A percentile compares a stretch with the other conserved stretches of the same genome.
phyloP scores from a whole-genome alignment of 805 yeast species.

The Candida sphagnicola region DNA sequence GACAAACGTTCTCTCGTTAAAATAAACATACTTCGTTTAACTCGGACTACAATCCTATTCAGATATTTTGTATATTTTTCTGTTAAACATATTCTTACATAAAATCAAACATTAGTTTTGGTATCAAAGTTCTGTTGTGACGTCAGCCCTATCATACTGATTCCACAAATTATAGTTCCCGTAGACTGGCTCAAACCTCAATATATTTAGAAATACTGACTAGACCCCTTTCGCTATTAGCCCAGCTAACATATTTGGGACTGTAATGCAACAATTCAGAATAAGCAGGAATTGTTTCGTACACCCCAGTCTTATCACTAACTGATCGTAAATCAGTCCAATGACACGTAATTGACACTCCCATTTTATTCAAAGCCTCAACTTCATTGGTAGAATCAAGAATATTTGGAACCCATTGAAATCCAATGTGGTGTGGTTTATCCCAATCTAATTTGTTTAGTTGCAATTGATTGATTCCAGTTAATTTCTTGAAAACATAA shows the following conservation, averaged over 20 bases:
- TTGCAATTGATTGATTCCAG: conserved; percentile 63
- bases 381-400: conserved; percentile 35
- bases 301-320: conserved; percentile 27
- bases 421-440: conserved; percentile 52
- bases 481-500: conserved; percentile 47
- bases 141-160: too few relatives aligned
- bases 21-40: too few relatives aligned
- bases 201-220: conserved; percentile 54
- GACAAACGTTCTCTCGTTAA: too few relatives aligned
- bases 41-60: too few relatives aligned
- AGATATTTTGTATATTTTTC: too few relatives aligned
- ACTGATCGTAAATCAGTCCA: conserved; percentile 69
- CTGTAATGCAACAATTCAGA: conserved; percentile 66
- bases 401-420: conserved; percentile 74
- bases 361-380: conserved; percentile 39
- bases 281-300: conserved; percentile 59
- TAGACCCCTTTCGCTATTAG: conserved; percentile 66
- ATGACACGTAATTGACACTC: conserved; percentile 60
- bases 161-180: too few relatives aligned
- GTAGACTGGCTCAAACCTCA: conserved; percentile 26
- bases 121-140: too few relatives aligned
- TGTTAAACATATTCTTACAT: too few relatives aligned
- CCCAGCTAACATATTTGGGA: conserved; percentile 60
- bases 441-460: conserved; percentile 66
- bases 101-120: too few relatives aligned